A percentile compares a stretch with the other conserved stretches of the same genome.
Conservation (phyloP, 805 yeast species). For the Ogataea salicorniae region DNA sequence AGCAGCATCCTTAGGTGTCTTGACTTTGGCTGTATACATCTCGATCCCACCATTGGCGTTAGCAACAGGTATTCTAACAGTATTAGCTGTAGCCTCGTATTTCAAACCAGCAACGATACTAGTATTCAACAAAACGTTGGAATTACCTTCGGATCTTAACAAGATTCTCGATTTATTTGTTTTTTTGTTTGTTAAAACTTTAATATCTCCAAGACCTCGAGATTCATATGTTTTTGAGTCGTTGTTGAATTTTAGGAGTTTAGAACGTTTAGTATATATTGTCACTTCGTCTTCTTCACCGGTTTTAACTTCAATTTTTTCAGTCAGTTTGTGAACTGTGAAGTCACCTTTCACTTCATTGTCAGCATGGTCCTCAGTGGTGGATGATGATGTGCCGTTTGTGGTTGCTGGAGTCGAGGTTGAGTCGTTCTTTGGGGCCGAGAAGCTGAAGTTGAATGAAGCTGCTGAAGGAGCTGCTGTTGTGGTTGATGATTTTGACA, state of each 20-base stretch:
- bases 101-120: conserved; percentile 42
- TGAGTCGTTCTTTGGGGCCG: conserved; percentile 15
- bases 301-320: conserved; percentile 53
- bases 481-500: neutral
- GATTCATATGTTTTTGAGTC: conserved; percentile 51
- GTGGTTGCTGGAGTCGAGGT: conserved; percentile 2
- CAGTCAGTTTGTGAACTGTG: conserved; percentile 39
- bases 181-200: conserved; percentile 56
- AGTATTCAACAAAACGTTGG: conserved; percentile 64
- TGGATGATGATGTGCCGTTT: neutral
- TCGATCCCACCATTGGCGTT: conserved; percentile 51
- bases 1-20: conserved; percentile 64
- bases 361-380: conserved; percentile 3
- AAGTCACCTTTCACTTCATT: conserved; percentile 44
- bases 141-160: conserved; percentile 85
- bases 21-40: conserved; percentile 70
- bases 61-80: conserved; percentile 63
- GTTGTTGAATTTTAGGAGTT: conserved; percentile 49
- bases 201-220: conserved; percentile 79
- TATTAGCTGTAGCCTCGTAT: conserved; percentile 60
- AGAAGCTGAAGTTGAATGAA: conserved; percentile 22
- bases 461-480: conserved; percentile 2
- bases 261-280: conserved; percentile 61
- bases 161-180: conserved; percentile 65
- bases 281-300: conserved; percentile 83